phyloP scores from a whole-genome alignment of 2,329 filamentous ascomycete genomes.

The Venturia aucupariae region DNA sequence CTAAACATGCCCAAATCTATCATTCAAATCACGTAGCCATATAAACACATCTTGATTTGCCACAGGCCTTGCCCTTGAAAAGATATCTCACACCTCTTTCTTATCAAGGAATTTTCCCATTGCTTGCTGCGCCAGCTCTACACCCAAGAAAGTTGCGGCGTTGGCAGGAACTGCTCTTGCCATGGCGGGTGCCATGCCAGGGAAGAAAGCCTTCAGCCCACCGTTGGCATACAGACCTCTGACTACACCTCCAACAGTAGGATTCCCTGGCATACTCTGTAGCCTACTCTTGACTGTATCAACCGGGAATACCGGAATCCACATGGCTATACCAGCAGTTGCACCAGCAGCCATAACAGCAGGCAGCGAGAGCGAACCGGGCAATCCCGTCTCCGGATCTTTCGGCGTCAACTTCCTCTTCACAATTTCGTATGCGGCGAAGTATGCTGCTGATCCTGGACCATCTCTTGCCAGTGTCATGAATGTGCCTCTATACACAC shows the following conservation, averaged over 20 bases:
- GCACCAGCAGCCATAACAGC: slow-evolving; percentile 83
- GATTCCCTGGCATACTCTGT: slow-evolving; percentile 81
- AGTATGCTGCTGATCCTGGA: slow-evolving; percentile 88
- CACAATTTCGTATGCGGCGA: slow-evolving; percentile 93
- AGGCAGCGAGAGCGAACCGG: slow-evolving; percentile 69
- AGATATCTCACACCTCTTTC: neutral
- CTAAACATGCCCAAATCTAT: neutral
- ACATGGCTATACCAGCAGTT: slow-evolving; percentile 92
- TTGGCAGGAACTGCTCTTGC: slow-evolving; percentile 92
- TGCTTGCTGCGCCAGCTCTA: slow-evolving; percentile 73
- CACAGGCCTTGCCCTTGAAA: neutral
- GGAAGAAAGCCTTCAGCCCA: slow-evolving; percentile 89
- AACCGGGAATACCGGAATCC: slow-evolving; percentile 96
- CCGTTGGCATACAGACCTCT: slow-evolving; percentile 73
- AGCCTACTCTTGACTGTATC: slow-evolving; percentile 93
- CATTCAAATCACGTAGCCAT: neutral
- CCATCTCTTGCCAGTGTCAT: slow-evolving; percentile 93
- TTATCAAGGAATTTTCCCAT: slow-evolving; percentile 64
- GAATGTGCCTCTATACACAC: slow-evolving; percentile 81
- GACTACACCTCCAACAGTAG: slow-evolving; percentile 71
- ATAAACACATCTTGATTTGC: neutral
- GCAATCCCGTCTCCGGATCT: slow-evolving; percentile 59
- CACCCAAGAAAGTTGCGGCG: slow-evolving; percentile 84
- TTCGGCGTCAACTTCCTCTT: slow-evolving; percentile 80
- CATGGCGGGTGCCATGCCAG: slow-evolving; percentile 86